phyloP scores from a whole-genome alignment of 2,329 filamentous ascomycete species.

The Escovopsis weberi region DNA sequence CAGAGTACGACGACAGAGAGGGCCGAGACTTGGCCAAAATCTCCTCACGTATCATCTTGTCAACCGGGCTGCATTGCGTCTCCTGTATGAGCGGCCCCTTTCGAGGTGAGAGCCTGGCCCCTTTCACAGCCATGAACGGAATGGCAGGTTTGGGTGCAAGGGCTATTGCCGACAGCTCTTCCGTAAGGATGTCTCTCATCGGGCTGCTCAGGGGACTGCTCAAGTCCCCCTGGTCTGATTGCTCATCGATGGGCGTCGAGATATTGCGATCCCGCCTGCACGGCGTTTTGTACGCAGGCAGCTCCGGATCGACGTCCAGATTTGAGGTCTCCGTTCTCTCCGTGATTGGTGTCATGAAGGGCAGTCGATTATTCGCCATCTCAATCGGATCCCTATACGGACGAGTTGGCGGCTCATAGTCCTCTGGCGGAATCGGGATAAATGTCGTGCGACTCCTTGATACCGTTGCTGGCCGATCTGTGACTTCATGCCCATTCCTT shows the following conservation, averaged over 20 bases:
- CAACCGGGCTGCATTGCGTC: constrained; percentile 74
- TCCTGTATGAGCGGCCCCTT: constrained; percentile 71
- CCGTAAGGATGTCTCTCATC: constrained; percentile 48
- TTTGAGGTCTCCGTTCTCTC: constrained; percentile 79
- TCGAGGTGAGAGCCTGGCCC: constrained; percentile 27
- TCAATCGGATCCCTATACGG: constrained; percentile 70
- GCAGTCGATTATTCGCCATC: constrained; percentile 76
- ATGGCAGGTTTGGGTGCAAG: constrained; percentile 26
- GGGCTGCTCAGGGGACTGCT: constrained; percentile 66
- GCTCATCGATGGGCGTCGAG: constrained; percentile 14
- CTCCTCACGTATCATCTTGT: constrained; percentile 55
- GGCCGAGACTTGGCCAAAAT: constrained; percentile 66
- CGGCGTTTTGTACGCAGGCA: constrained; percentile 61
- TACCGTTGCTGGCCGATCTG: constrained; percentile 16
- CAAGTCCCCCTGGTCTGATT: constrained; percentile 25
- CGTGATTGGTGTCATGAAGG: constrained; percentile 98
- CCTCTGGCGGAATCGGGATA: constrained; percentile 69
- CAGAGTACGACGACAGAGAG: constrained; percentile 57
- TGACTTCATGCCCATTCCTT: constrained; percentile 1
- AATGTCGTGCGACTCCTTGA: constrained; percentile 50
- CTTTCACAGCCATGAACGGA: constrained; percentile 17
- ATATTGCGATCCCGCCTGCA: constrained; percentile 36
- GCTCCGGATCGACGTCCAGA: constrained; percentile 49
- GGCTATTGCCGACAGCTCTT: constrained; percentile 36
- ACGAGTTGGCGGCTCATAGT: constrained; percentile 65